Percentiles rank a stretch among this genome's conserved stretches.
phyloP scores from a whole-genome alignment of 495 filamentous ascomycete species.

The Bryoglossum gracile region DNA sequence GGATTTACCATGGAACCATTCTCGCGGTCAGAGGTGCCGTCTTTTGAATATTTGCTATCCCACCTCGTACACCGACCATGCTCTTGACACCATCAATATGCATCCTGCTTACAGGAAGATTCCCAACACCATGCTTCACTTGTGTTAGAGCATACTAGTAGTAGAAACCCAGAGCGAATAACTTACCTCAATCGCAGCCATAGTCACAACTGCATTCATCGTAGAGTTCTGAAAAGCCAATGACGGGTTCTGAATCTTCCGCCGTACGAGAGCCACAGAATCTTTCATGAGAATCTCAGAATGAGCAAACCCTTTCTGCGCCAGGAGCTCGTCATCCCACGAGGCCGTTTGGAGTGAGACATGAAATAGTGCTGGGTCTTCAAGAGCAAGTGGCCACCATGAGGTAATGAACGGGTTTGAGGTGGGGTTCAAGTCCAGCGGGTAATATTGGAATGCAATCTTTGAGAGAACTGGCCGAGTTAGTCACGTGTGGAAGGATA shows the following conservation, averaged over 20 bases:
- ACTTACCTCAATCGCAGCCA: constrained; percentile 45
- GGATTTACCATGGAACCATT: constrained; percentile 43
- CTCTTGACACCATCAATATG: constrained; percentile 44
- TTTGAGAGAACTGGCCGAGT: constrained; percentile 37
- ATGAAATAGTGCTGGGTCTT: constrained; percentile 45
- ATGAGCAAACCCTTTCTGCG: constrained; percentile 38
- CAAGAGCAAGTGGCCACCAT: constrained; percentile 47
- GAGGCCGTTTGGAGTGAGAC: constrained; percentile 47
- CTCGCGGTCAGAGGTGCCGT: constrained; percentile 44
- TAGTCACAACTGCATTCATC: constrained; percentile 46
- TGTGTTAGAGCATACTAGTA: too few species aligned
- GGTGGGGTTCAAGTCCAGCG: constrained; percentile 38
- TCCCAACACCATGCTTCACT: constrained; percentile 45
- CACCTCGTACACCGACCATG: constrained; percentile 40
- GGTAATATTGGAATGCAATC: constrained; percentile 49
- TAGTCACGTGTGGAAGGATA: constrained; percentile 9
- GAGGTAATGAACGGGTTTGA: constrained; percentile 47
- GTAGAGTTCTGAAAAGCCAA: constrained; percentile 46
- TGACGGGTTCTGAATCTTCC: constrained; percentile 34
- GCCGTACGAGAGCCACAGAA: constrained; percentile 39
- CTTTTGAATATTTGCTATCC: constrained; percentile 37
- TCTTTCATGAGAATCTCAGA: constrained; percentile 47
- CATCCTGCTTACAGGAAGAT: constrained; percentile 35
- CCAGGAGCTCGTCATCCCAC: constrained; percentile 42
- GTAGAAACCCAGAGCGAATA: not conserved